These are phyloP conservation scores for Erythrophleum ivorense DNA, from an alignment of 331 rosid species.

Conservation along the genomic window DNA sequence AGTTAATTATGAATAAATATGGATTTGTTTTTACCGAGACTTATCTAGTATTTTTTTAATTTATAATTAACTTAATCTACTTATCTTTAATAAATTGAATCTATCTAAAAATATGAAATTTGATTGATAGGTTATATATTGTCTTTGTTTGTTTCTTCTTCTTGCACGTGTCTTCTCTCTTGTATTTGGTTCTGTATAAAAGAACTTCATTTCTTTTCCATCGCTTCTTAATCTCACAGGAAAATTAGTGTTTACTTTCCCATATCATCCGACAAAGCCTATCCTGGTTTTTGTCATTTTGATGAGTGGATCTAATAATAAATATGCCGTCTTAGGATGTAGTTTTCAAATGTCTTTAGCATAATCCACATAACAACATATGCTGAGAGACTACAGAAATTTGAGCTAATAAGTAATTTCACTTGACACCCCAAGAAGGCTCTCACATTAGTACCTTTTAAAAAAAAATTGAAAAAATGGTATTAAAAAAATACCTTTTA, in stretches of 20 bases:
- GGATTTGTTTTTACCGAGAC: not conserved
- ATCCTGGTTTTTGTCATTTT: not conserved
- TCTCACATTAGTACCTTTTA: no score
- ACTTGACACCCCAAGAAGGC: no score
- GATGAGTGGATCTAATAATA: not conserved
- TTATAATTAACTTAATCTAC: not conserved
- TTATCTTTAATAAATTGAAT: not conserved
- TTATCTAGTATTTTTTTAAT: not conserved
- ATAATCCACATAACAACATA: no score
- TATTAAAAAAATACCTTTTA: no score
- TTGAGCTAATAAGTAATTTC: no score
- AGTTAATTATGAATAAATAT: not conserved
- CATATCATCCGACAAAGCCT: constrained; percentile 1
- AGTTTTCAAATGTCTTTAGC: not conserved
- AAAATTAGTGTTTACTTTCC: not conserved
- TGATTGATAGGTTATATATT: constrained; percentile 29
- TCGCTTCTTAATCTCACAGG: not conserved
- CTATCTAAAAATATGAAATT: not conserved
- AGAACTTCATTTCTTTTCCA: constrained; percentile 25
- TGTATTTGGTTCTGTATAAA: constrained; percentile 40
- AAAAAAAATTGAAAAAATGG: no score
- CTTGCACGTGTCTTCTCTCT: constrained; percentile 33
- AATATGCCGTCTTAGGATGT: not conserved
- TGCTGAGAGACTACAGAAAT: no score
- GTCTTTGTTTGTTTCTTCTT: constrained; percentile 8